These are phyloP conservation scores for Sugiyamaella marilandica DNA, from an alignment of 805 yeast species.

Conservation along the genomic window DNA sequence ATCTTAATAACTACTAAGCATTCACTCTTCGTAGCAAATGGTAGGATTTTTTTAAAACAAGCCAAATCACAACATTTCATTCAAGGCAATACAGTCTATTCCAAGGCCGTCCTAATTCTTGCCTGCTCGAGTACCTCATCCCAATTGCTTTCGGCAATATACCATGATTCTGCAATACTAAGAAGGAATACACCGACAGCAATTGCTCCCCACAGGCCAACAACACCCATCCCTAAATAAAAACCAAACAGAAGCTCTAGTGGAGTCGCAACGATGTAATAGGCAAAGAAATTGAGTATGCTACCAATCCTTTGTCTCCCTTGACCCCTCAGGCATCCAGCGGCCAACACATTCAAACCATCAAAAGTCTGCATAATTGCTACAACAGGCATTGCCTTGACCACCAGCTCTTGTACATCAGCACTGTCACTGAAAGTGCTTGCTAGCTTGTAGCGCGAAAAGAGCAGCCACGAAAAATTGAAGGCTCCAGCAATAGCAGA, in stretches of 20 bases:
- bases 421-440: not conserved
- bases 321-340: slow-evolving; percentile 1
- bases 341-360: slow-evolving; percentile 1
- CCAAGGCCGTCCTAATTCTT: not conserved
- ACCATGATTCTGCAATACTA: slow-evolving; percentile 1
- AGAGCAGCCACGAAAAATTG: slow-evolving; percentile 45
- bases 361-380: slow-evolving; percentile 1
- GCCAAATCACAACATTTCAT: too few species aligned
- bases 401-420: not conserved
- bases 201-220: not conserved
- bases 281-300: not conserved
- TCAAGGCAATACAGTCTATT: not conserved
- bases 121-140: not conserved
- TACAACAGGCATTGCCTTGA: not conserved
- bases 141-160: not conserved
- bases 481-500: slow-evolving; percentile 40
- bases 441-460: slow-evolving; percentile 47
- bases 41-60: too few species aligned
- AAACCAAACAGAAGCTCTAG: not conserved
- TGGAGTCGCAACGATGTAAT: not conserved
- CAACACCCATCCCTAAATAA: not conserved
- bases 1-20: too few species aligned
- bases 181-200: not conserved
- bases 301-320: not conserved
- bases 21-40: too few species aligned